phyloP scores from a whole-genome alignment of 1,284 basidiomycete species.

The Ceratobasidium sp. region DNA sequence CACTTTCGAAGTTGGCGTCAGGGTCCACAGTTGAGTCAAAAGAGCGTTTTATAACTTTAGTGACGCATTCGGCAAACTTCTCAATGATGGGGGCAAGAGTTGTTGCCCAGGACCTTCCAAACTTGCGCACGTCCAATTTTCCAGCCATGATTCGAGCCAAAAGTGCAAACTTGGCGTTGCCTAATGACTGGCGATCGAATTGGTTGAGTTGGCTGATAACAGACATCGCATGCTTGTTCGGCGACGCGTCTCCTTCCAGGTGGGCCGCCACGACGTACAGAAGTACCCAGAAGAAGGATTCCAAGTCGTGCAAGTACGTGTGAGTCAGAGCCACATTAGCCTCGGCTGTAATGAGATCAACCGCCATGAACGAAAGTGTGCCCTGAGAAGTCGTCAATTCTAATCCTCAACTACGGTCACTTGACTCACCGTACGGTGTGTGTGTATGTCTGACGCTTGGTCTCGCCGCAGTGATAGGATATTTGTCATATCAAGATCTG shows the following conservation, averaged over 20 bases:
- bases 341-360: background rate
- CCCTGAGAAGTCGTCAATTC: background rate
- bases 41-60: background rate
- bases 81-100: background rate
- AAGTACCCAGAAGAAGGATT: slow-evolving; percentile 25
- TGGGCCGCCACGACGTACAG: slow-evolving; percentile 10
- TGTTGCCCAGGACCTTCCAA: background rate
- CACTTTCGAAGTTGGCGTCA: background rate
- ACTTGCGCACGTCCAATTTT: background rate
- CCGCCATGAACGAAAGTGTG: slow-evolving; percentile 14
- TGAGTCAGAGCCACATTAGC: background rate
- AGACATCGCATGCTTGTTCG: background rate
- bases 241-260: background rate
- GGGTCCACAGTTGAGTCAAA: background rate
- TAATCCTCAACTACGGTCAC: background rate
- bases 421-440: background rate
- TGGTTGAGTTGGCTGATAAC: background rate
- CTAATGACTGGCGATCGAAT: background rate
- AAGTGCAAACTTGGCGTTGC: background rate
- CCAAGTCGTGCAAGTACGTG: slow-evolving; percentile 11
- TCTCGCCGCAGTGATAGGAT: background rate
- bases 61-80: background rate
- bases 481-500: background rate
- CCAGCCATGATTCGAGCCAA: background rate
- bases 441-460: slow-evolving; percentile 1